phyloP scores from a whole-genome alignment of 2,329 filamentous ascomycete species.

The Paradendryphiella salina region DNA sequence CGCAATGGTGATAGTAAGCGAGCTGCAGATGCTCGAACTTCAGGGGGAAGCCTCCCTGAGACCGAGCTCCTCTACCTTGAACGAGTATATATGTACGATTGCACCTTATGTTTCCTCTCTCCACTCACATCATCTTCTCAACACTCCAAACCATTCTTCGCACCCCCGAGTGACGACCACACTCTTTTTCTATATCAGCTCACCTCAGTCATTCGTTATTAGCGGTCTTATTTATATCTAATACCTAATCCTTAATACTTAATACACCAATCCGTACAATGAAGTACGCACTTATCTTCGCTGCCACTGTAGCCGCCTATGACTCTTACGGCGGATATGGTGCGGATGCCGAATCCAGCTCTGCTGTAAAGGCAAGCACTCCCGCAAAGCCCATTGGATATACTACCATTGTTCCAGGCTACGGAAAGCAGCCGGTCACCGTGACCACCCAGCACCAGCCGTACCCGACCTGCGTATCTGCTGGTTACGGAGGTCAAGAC shows the following conservation, averaged over 20 bases:
- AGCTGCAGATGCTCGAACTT: conserved; percentile 8
- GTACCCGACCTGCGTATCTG: conserved; percentile 35
- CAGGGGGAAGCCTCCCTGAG: conserved; percentile 14
- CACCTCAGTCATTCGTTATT: conserved; percentile 36
- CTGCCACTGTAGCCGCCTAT: conserved; percentile 29
- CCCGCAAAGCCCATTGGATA: conserved; percentile 25
- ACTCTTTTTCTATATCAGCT: conserved; percentile 16
- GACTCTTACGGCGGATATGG: conserved; percentile 24
- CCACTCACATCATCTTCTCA: conserved; percentile 26
- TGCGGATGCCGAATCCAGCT: conserved; percentile 14
- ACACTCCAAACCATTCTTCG: conserved; percentile 20
- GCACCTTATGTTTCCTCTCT: not conserved
- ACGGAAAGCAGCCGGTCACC: conserved; percentile 33
- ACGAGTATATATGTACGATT: conserved; percentile 17
- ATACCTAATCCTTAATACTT: conserved; percentile 18
- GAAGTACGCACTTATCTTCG: conserved; percentile 35
- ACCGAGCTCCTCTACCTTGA: not conserved
- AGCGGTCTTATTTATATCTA: conserved; percentile 11
- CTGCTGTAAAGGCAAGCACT: conserved; percentile 16
- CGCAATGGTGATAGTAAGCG: conserved; percentile 6
- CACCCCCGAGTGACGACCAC: conserved; percentile 22
- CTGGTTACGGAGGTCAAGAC: conserved; percentile 18
- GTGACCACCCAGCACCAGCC: conserved; percentile 41
- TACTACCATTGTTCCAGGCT: conserved; percentile 36
- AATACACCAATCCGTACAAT: conserved; percentile 14